These are phyloP conservation scores for Elsinoe ampelina DNA, from an alignment of 2,329 filamentous ascomycete species.

Conservation along the genomic window DNA sequence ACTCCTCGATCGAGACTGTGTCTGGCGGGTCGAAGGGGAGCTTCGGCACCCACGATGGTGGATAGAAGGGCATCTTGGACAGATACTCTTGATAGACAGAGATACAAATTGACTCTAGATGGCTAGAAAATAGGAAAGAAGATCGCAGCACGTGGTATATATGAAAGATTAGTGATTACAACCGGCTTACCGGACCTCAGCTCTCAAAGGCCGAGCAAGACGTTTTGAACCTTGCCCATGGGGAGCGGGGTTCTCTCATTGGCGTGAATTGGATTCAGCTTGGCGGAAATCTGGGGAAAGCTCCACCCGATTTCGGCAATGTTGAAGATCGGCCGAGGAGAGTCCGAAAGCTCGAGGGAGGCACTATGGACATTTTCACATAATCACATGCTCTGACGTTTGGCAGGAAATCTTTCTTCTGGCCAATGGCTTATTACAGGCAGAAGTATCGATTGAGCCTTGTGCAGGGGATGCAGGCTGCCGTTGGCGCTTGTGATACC, in stretches of 20 bases:
- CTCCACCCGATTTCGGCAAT: slow-evolving; percentile 1
- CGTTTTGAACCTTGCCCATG: neutral
- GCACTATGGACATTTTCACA: too few relatives aligned
- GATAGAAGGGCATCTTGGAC: slow-evolving; percentile 43
- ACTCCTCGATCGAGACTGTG: slow-evolving; percentile 63
- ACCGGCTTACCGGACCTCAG: neutral
- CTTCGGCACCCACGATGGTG: slow-evolving; percentile 53
- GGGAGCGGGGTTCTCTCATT: slow-evolving; percentile 5
- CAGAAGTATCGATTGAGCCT: too few relatives aligned
- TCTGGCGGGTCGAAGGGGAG: slow-evolving; percentile 61
- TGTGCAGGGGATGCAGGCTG: too few relatives aligned
- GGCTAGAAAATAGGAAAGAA: neutral
- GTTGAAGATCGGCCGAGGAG: too few relatives aligned
- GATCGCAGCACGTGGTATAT: neutral
- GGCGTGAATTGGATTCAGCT: neutral
- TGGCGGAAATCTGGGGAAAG: slow-evolving; percentile 8
- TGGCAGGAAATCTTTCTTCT: neutral
- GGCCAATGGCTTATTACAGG: too few relatives aligned
- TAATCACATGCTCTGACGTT: neutral
- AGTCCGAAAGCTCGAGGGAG: too few relatives aligned
- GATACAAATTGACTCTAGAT: neutral
- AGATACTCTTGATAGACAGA: neutral
- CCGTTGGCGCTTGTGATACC: neutral
- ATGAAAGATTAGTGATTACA: slow-evolving; percentile 3
- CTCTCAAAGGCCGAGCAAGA: neutral